Base-by-base conservation (phyloP, 495 filamentous ascomycete genomes). In the Cryomyces minteri region DNA sequence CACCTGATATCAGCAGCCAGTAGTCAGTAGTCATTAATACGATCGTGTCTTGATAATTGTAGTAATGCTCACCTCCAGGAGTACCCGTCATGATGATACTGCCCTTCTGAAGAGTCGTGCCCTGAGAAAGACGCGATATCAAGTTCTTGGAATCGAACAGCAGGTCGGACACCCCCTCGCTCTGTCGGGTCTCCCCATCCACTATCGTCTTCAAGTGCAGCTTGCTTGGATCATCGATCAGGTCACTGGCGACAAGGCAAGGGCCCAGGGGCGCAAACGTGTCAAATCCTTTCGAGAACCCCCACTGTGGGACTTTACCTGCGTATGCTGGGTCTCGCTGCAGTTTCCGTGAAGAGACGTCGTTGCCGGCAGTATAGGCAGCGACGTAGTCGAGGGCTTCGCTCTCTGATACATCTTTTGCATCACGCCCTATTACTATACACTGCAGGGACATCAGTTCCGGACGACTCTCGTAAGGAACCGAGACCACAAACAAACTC, bases 351-450 rank as follows among this genome's bases (percentile, higher is more conserved):
- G 61, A 62, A 5, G 62, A 67, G 30, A 73, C 58, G 49, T 73
- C 70, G 53, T 73, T 73, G 9, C 67, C 65, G 46, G 50, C 53
- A 9, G 65, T 64, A 48, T 71, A 73, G 28, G 59, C 70, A 4
- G 64, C 65, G 32, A 73, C 59, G 55, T 70, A 69, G 4, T 55
- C 50, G 25, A 69, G 59, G 12, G 70, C 68, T 4, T 66, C 52
- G 4, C 38, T 52, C 32, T 54, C 51, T 6, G 63, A 48, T n/a
- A 73, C 64, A 46, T 73, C 56, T 44, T 68, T 68, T 6, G 62
- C 66, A 39, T 67, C 66, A 11, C 51, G 48, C 8, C 65, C 67
- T 33, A 73, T 66, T 2, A 72, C 49, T 41, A 62, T 48, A 49
- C 54, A 61, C 45, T 47, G 14, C 7, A 29, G 36, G 28, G 31